These are phyloP conservation scores for Suillus plorans DNA, from an alignment of 768 basidiomycete genomes.

Conservation along the genomic window DNA sequence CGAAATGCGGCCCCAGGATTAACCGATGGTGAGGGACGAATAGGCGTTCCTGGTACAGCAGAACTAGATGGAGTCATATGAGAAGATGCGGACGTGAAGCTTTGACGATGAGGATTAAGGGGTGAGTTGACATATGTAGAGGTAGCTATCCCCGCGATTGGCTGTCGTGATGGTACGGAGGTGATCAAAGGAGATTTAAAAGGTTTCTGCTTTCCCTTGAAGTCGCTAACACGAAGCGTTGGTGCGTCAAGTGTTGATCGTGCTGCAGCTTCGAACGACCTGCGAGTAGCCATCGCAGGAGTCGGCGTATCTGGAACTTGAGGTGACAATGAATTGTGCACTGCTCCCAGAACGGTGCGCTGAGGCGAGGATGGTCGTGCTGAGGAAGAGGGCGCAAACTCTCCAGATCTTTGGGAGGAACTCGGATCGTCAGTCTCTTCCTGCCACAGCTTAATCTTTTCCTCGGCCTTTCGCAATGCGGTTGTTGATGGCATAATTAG, in stretches of 20 bases:
- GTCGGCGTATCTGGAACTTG: slow-evolving; percentile 39
- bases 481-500: slow-evolving; percentile 49
- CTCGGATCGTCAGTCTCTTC: slow-evolving; percentile 31
- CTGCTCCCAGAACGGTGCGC: slow-evolving; percentile 36
- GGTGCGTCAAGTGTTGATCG: slow-evolving; percentile 15
- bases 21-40: slow-evolving; percentile 32
- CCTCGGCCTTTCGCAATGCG: slow-evolving; percentile 55
- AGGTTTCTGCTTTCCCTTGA: slow-evolving; percentile 29
- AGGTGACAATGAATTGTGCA: slow-evolving; percentile 34
- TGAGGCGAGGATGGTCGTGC: slow-evolving; percentile 14
- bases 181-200: slow-evolving; percentile 49
- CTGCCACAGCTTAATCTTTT: slow-evolving; percentile 50
- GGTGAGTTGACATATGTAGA: slow-evolving; percentile 30
- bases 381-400: slow-evolving; percentile 6
- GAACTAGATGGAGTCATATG: slow-evolving; percentile 5
- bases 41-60: slow-evolving; percentile 28
- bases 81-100: slow-evolving; percentile 9
- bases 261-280: slow-evolving; percentile 23
- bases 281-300: slow-evolving; percentile 27
- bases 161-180: slow-evolving; percentile 9
- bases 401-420: slow-evolving; percentile 4
- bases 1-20: slow-evolving; percentile 17
- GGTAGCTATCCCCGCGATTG: slow-evolving; percentile 25
- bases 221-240: slow-evolving; percentile 4
- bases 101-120: slow-evolving; percentile 9